Evolutionary conservation across 345 rosid species (phyloP), one percentile per base, ranked within the genome.

Genomic region (Acer campestre): DNA sequence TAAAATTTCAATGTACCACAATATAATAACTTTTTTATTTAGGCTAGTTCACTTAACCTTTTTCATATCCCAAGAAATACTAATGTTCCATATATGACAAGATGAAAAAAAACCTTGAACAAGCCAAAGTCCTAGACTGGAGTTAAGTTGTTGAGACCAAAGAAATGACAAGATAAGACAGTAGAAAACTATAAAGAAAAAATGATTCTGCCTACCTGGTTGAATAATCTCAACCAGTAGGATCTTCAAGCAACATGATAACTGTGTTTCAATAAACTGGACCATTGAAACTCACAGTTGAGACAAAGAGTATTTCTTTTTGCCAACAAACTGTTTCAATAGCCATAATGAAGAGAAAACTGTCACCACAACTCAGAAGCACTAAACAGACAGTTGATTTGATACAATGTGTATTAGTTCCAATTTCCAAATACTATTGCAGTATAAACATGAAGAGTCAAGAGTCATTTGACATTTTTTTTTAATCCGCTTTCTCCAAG

Each of bases 81-180:
- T 58, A 11, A 35, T 38, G 12, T 71, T n/a, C 17, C 49, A n/a
- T 35, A 23, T 20, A 71, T 16, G 58, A 27, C 48, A 35, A 1
- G 6, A 46, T 18, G 8, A 69, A 40, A 42, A 51, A 70, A 49
- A 16, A 23, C 17, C 63, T 23, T 10, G 16, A n/a, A 2, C 35
- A 73, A 59, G 67, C 38, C 9, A 61, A 69, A 73, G 20, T 61
- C 55, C 75, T 22, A 73, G 40, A 61, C 0, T 17, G 74, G 10
- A 14, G 59, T 17, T 7, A 3, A 49, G 61, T 53, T 53, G 46
- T 29, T 53, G 17, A 70, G 42, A 16, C 63, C 4, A 70, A 29
- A 0, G 9, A 17, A 70, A 53, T 5, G 38, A 70, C 20, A 11
- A 29, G 17, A 27, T 25, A 16, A 25, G n/a, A 25, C 35, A 25